These are phyloP conservation scores for Hyaloscypha bicolor DNA, from an alignment of 495 filamentous ascomycete species.

Conservation along the genomic window DNA sequence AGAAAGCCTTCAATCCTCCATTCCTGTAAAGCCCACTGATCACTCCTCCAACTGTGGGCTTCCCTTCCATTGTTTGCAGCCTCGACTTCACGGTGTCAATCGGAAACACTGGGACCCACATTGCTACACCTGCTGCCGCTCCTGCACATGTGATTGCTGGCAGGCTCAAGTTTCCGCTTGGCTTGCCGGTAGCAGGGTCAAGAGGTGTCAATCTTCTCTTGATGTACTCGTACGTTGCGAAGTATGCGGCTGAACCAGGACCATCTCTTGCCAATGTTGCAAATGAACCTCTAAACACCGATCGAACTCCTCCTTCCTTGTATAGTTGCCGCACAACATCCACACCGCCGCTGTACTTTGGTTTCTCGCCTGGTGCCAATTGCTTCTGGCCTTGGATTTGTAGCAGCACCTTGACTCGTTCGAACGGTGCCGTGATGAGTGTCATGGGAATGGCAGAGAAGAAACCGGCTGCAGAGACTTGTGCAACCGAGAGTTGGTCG, in stretches of 20 bases:
- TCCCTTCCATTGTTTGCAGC: constrained; percentile 88
- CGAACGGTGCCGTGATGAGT: constrained; percentile 94
- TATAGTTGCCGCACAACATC: constrained; percentile 97
- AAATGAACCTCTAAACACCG: constrained; percentile 85
- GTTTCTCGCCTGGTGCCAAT: constrained; percentile 84
- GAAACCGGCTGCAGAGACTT: constrained; percentile 92
- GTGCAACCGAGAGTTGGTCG: constrained; percentile 72
- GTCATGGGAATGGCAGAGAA: constrained; percentile 99
- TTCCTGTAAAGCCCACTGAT: constrained; percentile 74
- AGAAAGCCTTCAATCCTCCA: constrained; percentile 92
- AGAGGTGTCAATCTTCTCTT: constrained; percentile 86
- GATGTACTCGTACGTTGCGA: constrained; percentile 94
- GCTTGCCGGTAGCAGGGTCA: constrained; percentile 72
- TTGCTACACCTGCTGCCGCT: constrained; percentile 89
- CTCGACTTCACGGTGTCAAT: constrained; percentile 95
- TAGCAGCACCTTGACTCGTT: constrained; percentile 97
- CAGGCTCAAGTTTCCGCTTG: constrained; percentile 73
- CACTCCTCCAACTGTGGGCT: constrained; percentile 79
- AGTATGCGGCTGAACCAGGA: constrained; percentile 91
- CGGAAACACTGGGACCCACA: constrained; percentile 99
- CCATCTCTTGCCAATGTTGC: constrained; percentile 95
- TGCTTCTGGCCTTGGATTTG: constrained; percentile 95
- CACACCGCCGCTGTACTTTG: constrained; percentile 83
- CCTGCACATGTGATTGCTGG: constrained; percentile 84
- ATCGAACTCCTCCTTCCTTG: constrained; percentile 84